phyloP scores from a whole-genome alignment of 257 asterid genomes.

The Lithospermum erythrorhizon region DNA sequence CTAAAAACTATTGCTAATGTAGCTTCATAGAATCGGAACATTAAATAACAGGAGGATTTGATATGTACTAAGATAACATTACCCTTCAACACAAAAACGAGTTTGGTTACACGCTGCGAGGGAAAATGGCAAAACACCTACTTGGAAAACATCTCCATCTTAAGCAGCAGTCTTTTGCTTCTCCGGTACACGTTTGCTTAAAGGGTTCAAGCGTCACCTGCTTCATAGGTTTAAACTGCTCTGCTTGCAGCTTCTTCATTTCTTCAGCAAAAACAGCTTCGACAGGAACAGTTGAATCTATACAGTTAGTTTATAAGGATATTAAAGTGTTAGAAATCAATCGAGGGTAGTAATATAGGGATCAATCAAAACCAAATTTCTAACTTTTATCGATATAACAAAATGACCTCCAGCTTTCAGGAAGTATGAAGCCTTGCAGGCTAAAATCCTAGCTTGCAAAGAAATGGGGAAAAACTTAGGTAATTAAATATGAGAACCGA shows the following conservation, averaged over 20 bases:
- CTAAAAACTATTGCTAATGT: too few species aligned
- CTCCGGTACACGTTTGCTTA: conserved; percentile 71
- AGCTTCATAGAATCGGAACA: too few species aligned
- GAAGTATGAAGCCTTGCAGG: conserved; percentile 80
- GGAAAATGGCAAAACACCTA: background rate
- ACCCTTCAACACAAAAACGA: too few species aligned
- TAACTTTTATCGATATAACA: conserved; percentile 82
- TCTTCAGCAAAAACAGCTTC: conserved; percentile 84
- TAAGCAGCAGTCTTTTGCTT: conserved; percentile 46
- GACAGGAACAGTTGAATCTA: conserved; percentile 79
- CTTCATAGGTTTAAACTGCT: conserved; percentile 72
- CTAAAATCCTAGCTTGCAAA: conserved; percentile 82
- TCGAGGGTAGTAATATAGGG: background rate
- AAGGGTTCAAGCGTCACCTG: conserved; percentile 94
- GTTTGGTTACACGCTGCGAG: too few species aligned
- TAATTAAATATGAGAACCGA: background rate
- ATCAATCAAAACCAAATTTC: conserved; percentile 1
- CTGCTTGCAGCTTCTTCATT: conserved; percentile 75
- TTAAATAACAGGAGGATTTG: too few species aligned
- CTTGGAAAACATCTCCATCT: background rate
- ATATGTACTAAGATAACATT: too few species aligned
- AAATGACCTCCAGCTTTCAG: conserved; percentile 84
- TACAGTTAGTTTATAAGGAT: conserved; percentile 61
- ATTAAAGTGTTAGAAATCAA: background rate
- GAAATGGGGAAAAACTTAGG: background rate